Evolutionary conservation across 345 rosid species (phyloP).

Genomic region (Carallia pectinifolia): DNA sequence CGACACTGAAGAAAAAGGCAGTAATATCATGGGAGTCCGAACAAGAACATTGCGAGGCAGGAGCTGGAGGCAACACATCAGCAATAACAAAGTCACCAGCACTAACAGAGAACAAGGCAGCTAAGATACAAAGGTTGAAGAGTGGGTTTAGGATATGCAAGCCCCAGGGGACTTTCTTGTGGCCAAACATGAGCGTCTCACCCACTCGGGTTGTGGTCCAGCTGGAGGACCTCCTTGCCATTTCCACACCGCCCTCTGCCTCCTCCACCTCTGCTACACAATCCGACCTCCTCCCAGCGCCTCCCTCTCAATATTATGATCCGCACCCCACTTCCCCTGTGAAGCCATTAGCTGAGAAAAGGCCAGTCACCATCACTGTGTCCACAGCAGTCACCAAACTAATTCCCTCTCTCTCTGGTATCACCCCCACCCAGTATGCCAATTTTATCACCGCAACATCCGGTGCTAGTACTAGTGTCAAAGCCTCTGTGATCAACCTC

Average conservation of each 20-base stretch:
- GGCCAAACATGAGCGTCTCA: constrained; percentile 52
- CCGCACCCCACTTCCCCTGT: constrained; percentile 33
- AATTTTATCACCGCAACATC: constrained; percentile 7
- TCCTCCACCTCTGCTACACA: constrained; percentile 34
- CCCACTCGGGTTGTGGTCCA: constrained; percentile 34
- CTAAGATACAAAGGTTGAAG: constrained; percentile 55
- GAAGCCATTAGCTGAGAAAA: constrained; percentile 52
- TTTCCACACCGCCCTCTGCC: constrained; percentile 45
- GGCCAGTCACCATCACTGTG: constrained; percentile 22
- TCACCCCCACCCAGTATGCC: constrained; percentile 6
- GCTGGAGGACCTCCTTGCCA: constrained; percentile 26
- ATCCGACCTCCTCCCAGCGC: constrained; percentile 9
- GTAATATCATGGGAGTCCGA: constrained; percentile 1
- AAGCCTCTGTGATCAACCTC: constrained; percentile 39
- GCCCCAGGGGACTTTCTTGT: constrained; percentile 70
- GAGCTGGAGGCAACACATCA: constrained; percentile 14
- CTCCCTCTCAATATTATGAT: constrained; percentile 3
- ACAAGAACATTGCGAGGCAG: constrained; percentile 11
- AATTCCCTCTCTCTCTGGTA: constrained; percentile 16
- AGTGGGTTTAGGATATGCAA: constrained; percentile 82
- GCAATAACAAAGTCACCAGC: constrained; percentile 15
- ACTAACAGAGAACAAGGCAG: constrained; percentile 42
- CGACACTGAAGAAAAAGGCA: constrained; percentile 12
- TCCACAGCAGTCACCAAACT: constrained; percentile 17
- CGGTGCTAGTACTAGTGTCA: neutral